Evolutionary conservation across 805 yeast species (phyloP).

Genomic region (Groenewaldozyma tartarivorans): DNA sequence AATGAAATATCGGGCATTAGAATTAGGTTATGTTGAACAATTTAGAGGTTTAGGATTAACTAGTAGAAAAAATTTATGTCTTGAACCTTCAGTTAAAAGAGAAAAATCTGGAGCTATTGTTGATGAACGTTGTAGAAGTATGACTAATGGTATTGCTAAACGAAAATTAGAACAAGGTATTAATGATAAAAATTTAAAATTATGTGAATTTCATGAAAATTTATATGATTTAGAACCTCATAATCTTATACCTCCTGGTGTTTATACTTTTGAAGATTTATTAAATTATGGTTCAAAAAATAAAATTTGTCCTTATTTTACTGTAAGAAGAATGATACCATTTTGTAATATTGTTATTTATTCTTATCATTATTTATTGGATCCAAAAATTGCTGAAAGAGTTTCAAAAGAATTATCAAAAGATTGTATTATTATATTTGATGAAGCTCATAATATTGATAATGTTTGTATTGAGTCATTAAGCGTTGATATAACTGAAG

Average conservation of each 20-base stretch:
- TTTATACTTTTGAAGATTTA: slow-evolving; percentile 83
- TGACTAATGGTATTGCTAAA: slow-evolving; percentile 86
- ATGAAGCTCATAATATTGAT: slow-evolving; percentile 98
- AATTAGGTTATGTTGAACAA: slow-evolving; percentile 79
- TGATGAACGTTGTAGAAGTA: slow-evolving; percentile 90
- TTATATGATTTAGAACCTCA: slow-evolving; percentile 80
- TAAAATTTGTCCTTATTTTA: slow-evolving; percentile 91
- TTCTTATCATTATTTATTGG: slow-evolving; percentile 91
- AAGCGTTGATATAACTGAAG: slow-evolving; percentile 86
- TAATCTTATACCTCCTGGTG: slow-evolving; percentile 84
- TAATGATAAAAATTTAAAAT: slow-evolving; percentile 46
- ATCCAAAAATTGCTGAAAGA: slow-evolving; percentile 94
- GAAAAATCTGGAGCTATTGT: slow-evolving; percentile 88
- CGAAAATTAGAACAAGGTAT: slow-evolving; percentile 51
- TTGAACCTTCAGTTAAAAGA: slow-evolving; percentile 78
- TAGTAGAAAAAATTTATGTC: slow-evolving; percentile 85
- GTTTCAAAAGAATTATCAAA: slow-evolving; percentile 87
- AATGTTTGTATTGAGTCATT: slow-evolving; percentile 96
- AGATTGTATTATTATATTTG: slow-evolving; percentile 90
- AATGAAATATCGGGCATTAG: slow-evolving; percentile 78
- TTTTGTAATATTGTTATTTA: slow-evolving; percentile 85
- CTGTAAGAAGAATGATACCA: slow-evolving; percentile 96
- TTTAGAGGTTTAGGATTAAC: slow-evolving; percentile 92
- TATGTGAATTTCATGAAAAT: slow-evolving; percentile 89
- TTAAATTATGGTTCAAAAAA: slow-evolving; percentile 65